phyloP scores from a whole-genome alignment of 2,329 filamentous ascomycete species.

The Ilyonectria robusta region DNA sequence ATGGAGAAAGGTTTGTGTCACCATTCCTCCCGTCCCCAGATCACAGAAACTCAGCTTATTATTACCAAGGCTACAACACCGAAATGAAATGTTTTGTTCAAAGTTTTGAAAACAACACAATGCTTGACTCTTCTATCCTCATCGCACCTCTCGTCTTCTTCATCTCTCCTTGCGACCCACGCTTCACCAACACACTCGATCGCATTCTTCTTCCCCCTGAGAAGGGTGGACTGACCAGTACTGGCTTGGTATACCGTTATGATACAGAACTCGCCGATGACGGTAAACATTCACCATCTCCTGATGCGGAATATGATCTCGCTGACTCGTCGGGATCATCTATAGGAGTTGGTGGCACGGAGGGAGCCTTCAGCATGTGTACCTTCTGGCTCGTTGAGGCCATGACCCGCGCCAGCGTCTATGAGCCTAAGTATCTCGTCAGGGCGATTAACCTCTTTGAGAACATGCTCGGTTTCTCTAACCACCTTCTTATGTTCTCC shows the following conservation, averaged over 20 bases:
- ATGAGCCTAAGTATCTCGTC: conserved; percentile 75
- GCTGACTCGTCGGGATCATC: conserved; percentile 21
- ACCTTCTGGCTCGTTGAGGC: conserved; percentile 89
- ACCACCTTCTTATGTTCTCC: conserved; percentile 84
- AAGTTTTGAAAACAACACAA: conserved; percentile 79
- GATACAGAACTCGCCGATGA: conserved; percentile 78
- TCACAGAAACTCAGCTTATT: conserved; percentile 16
- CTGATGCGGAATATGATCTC: background rate
- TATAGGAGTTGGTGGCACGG: conserved; percentile 78
- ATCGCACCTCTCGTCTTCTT: conserved; percentile 87
- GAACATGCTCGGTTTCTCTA: conserved; percentile 83
- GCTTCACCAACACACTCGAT: conserved; percentile 81
- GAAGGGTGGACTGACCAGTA: conserved; percentile 81
- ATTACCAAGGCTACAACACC: conserved; percentile 73
- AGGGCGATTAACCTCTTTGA: conserved; percentile 80
- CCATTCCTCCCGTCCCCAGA: too few species aligned
- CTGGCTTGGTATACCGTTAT: conserved; percentile 83
- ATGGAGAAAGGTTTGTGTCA: conserved; percentile 74
- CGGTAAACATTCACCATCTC: conserved; percentile 61
- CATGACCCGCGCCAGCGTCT: conserved; percentile 76
- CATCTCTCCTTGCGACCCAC: conserved; percentile 81
- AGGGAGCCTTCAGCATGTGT: conserved; percentile 86
- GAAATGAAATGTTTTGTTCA: conserved; percentile 80
- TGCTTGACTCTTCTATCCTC: conserved; percentile 81
- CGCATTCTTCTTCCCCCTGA: conserved; percentile 80